Evolutionary conservation across 176 grass and related monocot species (phyloP), one percentile per base, ranked within the genome.

Genomic region (Eremochloa ophiuroides): DNA sequence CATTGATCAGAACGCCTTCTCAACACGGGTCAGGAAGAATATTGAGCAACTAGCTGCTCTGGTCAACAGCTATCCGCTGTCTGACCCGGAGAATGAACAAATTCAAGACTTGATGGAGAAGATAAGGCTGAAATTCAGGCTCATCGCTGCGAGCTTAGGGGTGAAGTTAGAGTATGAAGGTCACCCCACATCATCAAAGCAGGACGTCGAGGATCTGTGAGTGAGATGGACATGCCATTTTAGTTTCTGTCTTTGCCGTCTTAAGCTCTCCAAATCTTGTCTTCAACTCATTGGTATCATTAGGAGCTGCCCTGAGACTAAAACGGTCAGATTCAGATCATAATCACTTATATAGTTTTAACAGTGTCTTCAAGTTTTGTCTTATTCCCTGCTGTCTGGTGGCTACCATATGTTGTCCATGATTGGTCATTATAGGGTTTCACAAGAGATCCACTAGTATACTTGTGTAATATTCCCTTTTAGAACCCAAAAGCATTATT

Each of bases 51-150:
- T 94, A 59, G 87, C 68, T 65, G 73, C 76, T 46, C 66, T 97
- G 13, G 30, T 94, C n/a, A 41, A 69, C 31, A 71, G 80, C 43
- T 94, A 86, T 61, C 94, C 91, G 4, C 59, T 90, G 6, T 75
- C 74, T 22, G 85, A 97, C 27, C 85, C 91, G 8, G 94, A 97
- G 69, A 86, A 94, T 73, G 85, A 92, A 34, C 59, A 90, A 5
- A 73, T 82, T 41, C 94, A 97, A 75, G 68, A 88, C 5, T 58
- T 90, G 14, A 88, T 90, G 91, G 80, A 92, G 44, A 83, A 71
- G 55, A 94, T 87, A 33, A 88, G 91, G 83, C 76, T 92, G 22
- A 97, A 94, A 55, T 97, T 94, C 67, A 90, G 85, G 65, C 69
- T 92, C 67, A 93, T 90, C 79, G 82, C 85, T 5, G 73, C 89